phyloP scores from a whole-genome alignment of 441 rosid genomes.

The Codiaeum variegatum region DNA sequence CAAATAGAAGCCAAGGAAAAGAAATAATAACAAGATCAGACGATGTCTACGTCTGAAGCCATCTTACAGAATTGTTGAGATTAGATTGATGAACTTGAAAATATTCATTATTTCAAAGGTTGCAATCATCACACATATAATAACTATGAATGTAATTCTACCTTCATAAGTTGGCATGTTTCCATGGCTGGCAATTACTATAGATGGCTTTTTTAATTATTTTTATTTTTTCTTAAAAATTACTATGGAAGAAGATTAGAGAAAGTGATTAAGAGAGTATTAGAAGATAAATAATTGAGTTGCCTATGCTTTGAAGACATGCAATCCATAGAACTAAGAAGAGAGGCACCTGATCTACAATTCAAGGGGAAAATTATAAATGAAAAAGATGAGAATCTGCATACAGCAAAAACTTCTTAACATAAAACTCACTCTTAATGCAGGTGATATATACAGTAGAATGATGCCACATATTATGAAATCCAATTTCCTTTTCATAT shows the following conservation, averaged over 20 bases:
- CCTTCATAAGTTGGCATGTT: slow-evolving; percentile 46
- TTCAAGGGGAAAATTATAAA: slow-evolving; percentile 13
- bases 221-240: not conserved
- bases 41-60: slow-evolving; percentile 85
- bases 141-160: slow-evolving; percentile 43
- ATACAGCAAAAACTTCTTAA: not conserved
- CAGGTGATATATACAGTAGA: slow-evolving; percentile 56
- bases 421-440: slow-evolving; percentile 5
- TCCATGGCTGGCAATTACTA: slow-evolving; percentile 19
- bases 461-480: slow-evolving; percentile 61
- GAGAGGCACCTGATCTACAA: slow-evolving; percentile 69
- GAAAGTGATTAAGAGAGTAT: not conserved
- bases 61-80: slow-evolving; percentile 64
- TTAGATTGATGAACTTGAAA: slow-evolving; percentile 56
- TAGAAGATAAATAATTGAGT: not conserved
- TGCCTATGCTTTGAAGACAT: slow-evolving; percentile 54
- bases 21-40: slow-evolving; percentile 51
- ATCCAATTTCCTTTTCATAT: slow-evolving; percentile 37
- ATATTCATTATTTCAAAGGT: slow-evolving; percentile 28
- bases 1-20: not conserved
- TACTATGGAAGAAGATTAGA: not conserved
- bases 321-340: slow-evolving; percentile 65
- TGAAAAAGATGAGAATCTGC: slow-evolving; percentile 10
- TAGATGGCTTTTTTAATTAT: slow-evolving; percentile 38
- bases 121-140: slow-evolving; percentile 44